These are phyloP conservation scores for Luzula sylvatica DNA, from an alignment of 176 grass and related monocot species.

Conservation along the genomic window DNA sequence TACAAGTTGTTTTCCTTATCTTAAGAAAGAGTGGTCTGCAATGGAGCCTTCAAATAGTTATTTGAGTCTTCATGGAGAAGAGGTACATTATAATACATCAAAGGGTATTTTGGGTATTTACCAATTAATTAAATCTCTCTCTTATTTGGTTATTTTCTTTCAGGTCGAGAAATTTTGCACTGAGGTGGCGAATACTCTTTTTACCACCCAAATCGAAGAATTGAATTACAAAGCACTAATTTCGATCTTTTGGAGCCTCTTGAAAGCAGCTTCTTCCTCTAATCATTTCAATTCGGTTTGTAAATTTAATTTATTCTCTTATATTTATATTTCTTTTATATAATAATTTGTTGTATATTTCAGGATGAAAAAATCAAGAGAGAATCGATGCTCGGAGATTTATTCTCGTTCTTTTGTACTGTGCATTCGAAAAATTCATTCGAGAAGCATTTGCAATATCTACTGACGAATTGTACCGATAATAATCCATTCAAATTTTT, in stretches of 20 bases:
- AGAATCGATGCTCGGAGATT: constrained; percentile 35
- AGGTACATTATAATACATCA: constrained; percentile 43
- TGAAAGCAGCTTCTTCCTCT: constrained; percentile 42
- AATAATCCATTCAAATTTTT: constrained; percentile 62
- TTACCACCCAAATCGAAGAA: constrained; percentile 41
- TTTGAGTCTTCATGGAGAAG: constrained; percentile 27
- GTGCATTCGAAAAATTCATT: constrained; percentile 47
- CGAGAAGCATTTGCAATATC: constrained; percentile 64
- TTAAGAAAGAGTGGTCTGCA: constrained; percentile 62
- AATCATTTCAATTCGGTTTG: constrained; percentile 39
- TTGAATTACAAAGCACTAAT: constrained; percentile 59
- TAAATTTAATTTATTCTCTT: constrained; percentile 27
- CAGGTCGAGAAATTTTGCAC: constrained; percentile 40
- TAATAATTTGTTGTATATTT: constrained; percentile 19
- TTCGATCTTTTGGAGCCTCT: constrained; percentile 73
- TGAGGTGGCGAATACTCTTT: constrained; percentile 56
- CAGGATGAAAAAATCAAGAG: constrained; percentile 31
- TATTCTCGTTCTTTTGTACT: constrained; percentile 64
- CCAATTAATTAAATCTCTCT: constrained; percentile 13
- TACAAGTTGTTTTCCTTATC: constrained; percentile 45
- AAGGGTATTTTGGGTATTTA: too few species aligned
- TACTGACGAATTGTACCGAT: constrained; percentile 51
- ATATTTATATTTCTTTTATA: background rate
- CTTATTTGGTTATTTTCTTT: background rate
- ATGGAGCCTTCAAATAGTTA: constrained; percentile 22